phyloP scores from a whole-genome alignment of 2,329 filamentous ascomycete genomes.

The Phyllachora maydis region DNA sequence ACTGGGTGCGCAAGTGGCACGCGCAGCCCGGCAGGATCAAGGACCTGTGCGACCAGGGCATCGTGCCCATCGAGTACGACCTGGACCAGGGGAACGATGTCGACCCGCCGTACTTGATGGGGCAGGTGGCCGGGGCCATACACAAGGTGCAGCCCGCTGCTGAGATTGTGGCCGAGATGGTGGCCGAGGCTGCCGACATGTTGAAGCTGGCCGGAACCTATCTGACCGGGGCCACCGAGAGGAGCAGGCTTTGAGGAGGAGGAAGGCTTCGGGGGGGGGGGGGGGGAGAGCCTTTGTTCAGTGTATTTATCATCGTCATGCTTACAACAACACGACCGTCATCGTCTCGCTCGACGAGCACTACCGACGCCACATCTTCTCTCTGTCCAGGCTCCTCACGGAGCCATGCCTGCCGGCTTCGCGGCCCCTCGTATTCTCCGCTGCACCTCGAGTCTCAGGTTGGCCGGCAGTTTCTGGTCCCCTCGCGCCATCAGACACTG shows the following conservation, averaged over 20 bases:
- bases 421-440: too few species aligned
- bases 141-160: constrained; percentile 58
- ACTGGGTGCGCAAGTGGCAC: constrained; percentile 72
- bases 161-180: constrained; percentile 82
- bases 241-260: constrained; percentile 21
- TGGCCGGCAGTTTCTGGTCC: too few species aligned
- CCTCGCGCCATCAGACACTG: too few species aligned
- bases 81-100: constrained; percentile 65
- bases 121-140: constrained; percentile 71
- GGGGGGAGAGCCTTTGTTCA: too few species aligned
- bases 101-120: constrained; percentile 81
- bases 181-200: constrained; percentile 50
- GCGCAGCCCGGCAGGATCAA: constrained; percentile 51
- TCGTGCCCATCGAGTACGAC: constrained; percentile 69
- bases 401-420: too few species aligned
- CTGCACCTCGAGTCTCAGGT: too few species aligned
- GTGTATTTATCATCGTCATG: too few species aligned
- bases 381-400: too few species aligned
- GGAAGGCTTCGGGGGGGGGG: too few species aligned
- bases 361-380: too few species aligned
- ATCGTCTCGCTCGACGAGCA: too few species aligned
- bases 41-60: constrained; percentile 51
- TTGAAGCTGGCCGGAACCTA: constrained; percentile 41
- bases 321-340: too few species aligned
- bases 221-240: constrained; percentile 18